Conservation (phyloP, 352 stramenopile genomes). For the Pythium angustatum region DNA sequence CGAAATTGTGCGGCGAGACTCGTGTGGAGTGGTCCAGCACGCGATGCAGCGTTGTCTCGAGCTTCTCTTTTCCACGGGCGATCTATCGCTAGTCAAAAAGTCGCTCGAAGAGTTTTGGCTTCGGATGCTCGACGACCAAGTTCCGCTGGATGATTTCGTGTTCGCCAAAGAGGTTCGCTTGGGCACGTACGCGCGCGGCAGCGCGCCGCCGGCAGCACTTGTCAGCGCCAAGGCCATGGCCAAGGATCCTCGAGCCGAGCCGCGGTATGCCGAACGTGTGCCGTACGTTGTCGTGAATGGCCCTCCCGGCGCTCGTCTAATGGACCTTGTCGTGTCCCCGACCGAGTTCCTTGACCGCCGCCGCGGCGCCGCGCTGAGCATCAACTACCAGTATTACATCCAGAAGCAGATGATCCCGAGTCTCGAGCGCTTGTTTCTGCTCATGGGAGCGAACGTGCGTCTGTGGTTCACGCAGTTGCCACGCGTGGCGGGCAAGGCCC, state of each 20-base stretch:
- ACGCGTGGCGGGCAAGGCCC: conserved; percentile 59
- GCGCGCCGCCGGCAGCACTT: conserved; percentile 71
- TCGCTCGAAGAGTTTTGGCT: conserved; percentile 64
- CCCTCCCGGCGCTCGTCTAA: conserved; percentile 76
- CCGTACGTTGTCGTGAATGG: conserved; percentile 92
- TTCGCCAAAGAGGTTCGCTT: conserved; percentile 87
- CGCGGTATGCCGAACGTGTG: conserved; percentile 85
- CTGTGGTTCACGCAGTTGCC: conserved; percentile 71
- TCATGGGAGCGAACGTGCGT: conserved; percentile 78
- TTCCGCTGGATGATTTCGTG: conserved; percentile 78
- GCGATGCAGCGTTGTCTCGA: conserved; percentile 67
- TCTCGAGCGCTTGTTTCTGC: conserved; percentile 81
- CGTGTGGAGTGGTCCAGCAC: conserved; percentile 85
- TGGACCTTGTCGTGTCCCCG: conserved; percentile 90
- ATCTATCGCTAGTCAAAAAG: conserved; percentile 73
- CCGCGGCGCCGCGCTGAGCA: conserved; percentile 33
- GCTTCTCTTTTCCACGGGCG: conserved; percentile 64
- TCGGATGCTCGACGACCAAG: conserved; percentile 60
- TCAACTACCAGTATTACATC: conserved; percentile 95
- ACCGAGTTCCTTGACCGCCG: conserved; percentile 52
- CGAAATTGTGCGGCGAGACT: conserved; percentile 92
- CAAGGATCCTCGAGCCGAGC: conserved; percentile 74
- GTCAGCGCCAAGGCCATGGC: conserved; percentile 80
- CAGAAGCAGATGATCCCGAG: conserved; percentile 84
- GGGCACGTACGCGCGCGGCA: conserved; percentile 68